These are phyloP conservation scores for Papiliotrema flavescens DNA, from an alignment of 1,284 basidiomycete genomes.

Conservation along the genomic window DNA sequence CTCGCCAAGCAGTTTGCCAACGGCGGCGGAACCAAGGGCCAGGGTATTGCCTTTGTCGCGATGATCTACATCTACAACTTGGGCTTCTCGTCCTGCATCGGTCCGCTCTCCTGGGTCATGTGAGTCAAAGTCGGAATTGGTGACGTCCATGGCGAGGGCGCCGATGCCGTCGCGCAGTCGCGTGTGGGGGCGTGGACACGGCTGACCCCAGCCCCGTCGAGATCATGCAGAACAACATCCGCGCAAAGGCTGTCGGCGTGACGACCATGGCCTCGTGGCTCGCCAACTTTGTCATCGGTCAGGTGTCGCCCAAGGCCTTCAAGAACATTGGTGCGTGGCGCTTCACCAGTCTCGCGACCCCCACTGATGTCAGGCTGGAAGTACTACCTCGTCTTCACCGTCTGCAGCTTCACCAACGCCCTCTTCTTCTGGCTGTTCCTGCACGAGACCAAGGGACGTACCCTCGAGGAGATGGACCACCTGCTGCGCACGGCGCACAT, in stretches of 20 bases:
- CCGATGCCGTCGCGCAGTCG: too few relatives aligned
- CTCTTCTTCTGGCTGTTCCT: slow-evolving; percentile 56
- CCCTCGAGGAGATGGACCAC: slow-evolving; percentile 57
- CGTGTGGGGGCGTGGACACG: too few relatives aligned
- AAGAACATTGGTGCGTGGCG: slow-evolving; percentile 45
- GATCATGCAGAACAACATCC: slow-evolving; percentile 58
- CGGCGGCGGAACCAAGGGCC: slow-evolving; percentile 2
- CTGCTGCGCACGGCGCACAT: slow-evolving; percentile 56
- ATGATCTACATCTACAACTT: slow-evolving; percentile 26
- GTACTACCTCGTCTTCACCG: slow-evolving; percentile 59
- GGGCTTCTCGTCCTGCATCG: slow-evolving; percentile 20
- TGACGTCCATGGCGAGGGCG: not conserved
- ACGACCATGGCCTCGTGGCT: slow-evolving; percentile 56
- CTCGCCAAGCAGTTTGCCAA: slow-evolving; percentile 15
- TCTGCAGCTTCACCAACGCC: slow-evolving; percentile 61
- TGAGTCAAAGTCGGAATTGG: not conserved
- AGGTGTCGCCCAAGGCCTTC: slow-evolving; percentile 49
- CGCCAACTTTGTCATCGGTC: slow-evolving; percentile 53
- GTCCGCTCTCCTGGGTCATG: slow-evolving; percentile 3
- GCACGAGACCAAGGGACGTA: slow-evolving; percentile 47
- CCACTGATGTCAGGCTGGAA: slow-evolving; percentile 50
- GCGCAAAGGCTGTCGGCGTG: slow-evolving; percentile 60
- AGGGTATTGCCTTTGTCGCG: slow-evolving; percentile 34
- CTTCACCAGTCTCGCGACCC: not conserved
- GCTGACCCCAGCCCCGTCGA: slow-evolving; percentile 41